Evolutionary conservation across 2,329 filamentous ascomycete species (phyloP).

Genomic region (Bisporella sp.): DNA sequence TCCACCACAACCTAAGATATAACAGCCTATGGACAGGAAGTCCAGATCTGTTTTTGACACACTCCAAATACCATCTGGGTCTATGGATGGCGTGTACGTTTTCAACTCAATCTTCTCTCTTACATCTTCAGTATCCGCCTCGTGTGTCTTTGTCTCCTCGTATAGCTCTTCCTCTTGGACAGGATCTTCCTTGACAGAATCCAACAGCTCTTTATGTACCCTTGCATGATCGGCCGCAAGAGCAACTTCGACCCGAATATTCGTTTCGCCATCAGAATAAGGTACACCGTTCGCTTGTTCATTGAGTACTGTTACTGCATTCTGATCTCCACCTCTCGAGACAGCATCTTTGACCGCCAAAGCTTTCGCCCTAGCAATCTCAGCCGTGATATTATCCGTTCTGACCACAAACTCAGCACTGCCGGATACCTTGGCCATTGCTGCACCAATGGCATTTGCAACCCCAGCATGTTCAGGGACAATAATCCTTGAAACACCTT

Average conservation of each 20-base stretch:
- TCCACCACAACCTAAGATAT: constrained; percentile 41
- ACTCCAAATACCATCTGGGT: constrained; percentile 26
- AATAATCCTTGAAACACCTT: constrained; percentile 41
- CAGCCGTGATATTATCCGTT: too few species aligned
- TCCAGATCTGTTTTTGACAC: constrained; percentile 37
- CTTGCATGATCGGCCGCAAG: too few species aligned
- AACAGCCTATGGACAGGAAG: constrained; percentile 39
- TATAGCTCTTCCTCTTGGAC: constrained; percentile 13
- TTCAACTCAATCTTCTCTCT: constrained; percentile 24
- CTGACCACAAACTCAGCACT: constrained; percentile 14
- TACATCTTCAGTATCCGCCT: constrained; percentile 4
- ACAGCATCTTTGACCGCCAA: constrained; percentile 13
- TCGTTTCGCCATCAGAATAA: too few species aligned
- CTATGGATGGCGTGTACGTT: constrained; percentile 24
- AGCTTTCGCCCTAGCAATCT: constrained; percentile 8
- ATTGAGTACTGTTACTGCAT: constrained; percentile 7
- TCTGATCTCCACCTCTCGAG: constrained; percentile 11
- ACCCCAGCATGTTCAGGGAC: constrained; percentile 43
- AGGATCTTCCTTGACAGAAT: too few species aligned
- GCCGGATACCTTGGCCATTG: constrained; percentile 29
- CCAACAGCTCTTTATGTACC: too few species aligned
- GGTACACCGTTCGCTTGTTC: too few species aligned
- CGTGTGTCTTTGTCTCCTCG: constrained; percentile 8
- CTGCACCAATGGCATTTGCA: constrained; percentile 53
- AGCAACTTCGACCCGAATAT: too few species aligned